These are phyloP conservation scores for Malus fusca DNA, from an alignment of 306 rosid genomes.

Conservation along the genomic window DNA sequence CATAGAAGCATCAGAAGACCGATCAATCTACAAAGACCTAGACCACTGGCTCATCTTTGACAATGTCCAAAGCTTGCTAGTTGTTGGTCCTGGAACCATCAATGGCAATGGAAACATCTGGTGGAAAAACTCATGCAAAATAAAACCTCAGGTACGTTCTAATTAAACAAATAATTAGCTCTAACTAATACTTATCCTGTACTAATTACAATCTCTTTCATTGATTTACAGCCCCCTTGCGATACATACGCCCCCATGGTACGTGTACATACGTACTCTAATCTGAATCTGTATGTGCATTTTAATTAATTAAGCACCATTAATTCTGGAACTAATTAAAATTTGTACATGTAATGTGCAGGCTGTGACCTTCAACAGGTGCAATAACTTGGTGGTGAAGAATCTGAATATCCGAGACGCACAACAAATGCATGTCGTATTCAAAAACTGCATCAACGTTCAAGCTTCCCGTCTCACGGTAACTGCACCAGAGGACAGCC, in stretches of 20 bases:
- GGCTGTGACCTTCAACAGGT: conserved; percentile 53
- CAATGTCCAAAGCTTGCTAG: conserved; percentile 21
- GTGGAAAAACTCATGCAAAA: conserved; percentile 81
- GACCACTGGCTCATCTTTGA: conserved; percentile 50
- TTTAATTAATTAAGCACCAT: background rate
- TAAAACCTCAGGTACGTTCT: conserved; percentile 31
- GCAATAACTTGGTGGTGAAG: conserved; percentile 37
- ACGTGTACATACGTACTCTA: background rate
- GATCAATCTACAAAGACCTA: conserved; percentile 37
- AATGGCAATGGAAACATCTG: conserved; percentile 71
- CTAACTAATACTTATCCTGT: background rate
- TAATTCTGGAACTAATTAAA: background rate
- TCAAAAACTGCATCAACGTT: conserved; percentile 37
- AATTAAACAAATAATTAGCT: background rate
- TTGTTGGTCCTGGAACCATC: conserved; percentile 65
- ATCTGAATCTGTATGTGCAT: background rate
- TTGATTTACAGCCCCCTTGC: conserved; percentile 63
- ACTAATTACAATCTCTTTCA: background rate
- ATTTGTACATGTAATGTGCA: conserved; percentile 6
- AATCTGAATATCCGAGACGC: conserved; percentile 37
- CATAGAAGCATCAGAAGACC: conserved; percentile 46
- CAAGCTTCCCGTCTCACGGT: conserved; percentile 32
- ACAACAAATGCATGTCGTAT: conserved; percentile 51
- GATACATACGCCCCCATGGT: conserved; percentile 73
- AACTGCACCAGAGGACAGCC: conserved; percentile 53